phyloP scores from a whole-genome alignment of 805 yeast genomes.

The Schwanniomyces pseudopolymorphus region DNA sequence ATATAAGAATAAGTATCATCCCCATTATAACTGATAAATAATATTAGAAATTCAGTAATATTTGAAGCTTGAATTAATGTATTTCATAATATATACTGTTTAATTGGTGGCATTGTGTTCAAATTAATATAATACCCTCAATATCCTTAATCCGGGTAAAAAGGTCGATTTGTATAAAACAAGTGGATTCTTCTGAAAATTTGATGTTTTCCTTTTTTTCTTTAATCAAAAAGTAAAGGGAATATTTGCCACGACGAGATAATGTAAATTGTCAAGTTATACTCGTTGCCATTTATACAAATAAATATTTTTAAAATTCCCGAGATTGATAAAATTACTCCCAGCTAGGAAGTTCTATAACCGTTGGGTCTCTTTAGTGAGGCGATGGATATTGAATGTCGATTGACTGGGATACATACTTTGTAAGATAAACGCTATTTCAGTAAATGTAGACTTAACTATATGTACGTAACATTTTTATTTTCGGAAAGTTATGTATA shows the following conservation, averaged over 20 bases:
- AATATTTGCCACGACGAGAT: conserved; percentile 69
- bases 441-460: too few species aligned
- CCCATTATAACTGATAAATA: too few species aligned
- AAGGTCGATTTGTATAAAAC: neutral
- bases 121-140: neutral
- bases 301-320: conserved; percentile 39
- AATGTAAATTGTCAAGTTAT: conserved; percentile 59
- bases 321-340: conserved; percentile 46
- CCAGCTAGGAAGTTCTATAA: conserved; percentile 60
- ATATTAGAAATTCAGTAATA: too few species aligned
- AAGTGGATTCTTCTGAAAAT: neutral
- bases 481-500: too few species aligned
- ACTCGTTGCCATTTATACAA: conserved; percentile 59
- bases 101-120: too few species aligned
- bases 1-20: too few species aligned
- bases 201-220: conserved; percentile 20
- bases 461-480: too few species aligned
- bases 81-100: too few species aligned
- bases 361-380: conserved; percentile 51
- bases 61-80: too few species aligned
- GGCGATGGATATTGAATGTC: conserved; percentile 63
- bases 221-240: conserved; percentile 62
- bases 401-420: conserved; percentile 47
- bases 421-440: too few species aligned
- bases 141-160: conserved; percentile 5